Evolutionary conservation across 106 monocot genomes (phyloP).

Genomic region (Posidonia australis): DNA sequence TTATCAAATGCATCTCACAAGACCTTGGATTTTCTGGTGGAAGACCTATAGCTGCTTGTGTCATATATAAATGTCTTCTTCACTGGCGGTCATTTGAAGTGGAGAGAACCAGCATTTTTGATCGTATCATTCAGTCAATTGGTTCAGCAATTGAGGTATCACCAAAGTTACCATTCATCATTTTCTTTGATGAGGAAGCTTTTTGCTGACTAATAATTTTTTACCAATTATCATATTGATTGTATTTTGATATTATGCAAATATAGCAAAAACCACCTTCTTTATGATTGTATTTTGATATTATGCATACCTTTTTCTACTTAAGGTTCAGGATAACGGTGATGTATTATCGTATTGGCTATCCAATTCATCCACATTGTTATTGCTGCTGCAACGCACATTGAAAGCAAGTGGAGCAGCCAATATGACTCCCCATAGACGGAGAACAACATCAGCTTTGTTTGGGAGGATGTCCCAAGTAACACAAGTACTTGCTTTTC

Average conservation of each 20-base stretch:
- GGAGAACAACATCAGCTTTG: neutral
- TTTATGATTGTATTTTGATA: neutral
- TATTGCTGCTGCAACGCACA: constrained; percentile 66
- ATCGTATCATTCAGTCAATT: constrained; percentile 32
- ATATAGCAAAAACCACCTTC: too few species aligned
- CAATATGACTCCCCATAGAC: constrained; percentile 51
- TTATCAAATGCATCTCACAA: constrained; percentile 30
- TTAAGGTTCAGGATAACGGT: constrained; percentile 62
- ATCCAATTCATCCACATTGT: constrained; percentile 68
- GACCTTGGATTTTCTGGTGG: constrained; percentile 28
- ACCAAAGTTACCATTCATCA: too few species aligned
- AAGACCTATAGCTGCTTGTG: constrained; percentile 36
- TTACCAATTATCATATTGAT: too few species aligned
- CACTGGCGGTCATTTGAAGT: constrained; percentile 51
- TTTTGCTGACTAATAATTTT: too few species aligned
- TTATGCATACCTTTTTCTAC: constrained; percentile 7
- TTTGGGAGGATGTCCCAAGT: constrained; percentile 6
- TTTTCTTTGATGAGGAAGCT: too few species aligned
- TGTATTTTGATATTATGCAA: too few species aligned
- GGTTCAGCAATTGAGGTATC: constrained; percentile 31
- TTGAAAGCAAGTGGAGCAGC: constrained; percentile 69
- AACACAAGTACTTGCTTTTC: neutral
- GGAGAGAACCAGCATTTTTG: constrained; percentile 43
- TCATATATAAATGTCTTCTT: constrained; percentile 43
- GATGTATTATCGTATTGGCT: constrained; percentile 77